Base-by-base conservation (phyloP, 169 alveolate genomes). In the Babesia divergens region DNA sequence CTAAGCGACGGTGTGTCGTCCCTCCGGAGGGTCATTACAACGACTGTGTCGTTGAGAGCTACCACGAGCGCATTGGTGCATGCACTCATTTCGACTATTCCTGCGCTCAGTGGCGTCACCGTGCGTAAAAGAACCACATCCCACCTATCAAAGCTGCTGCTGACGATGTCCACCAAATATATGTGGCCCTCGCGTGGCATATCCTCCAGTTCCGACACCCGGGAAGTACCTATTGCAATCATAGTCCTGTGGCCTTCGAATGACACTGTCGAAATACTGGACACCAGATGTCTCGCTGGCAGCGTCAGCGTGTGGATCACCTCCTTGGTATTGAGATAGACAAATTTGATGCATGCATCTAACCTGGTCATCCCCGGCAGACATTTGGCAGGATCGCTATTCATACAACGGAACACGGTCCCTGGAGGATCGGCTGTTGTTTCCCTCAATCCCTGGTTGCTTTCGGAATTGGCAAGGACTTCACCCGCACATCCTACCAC, bases 151-250 rank as follows among this genome's bases (percentile, higher is more conserved):
- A 14, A 38, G 47, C 60, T 35, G 28, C 50, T 51, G 29, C 40
- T 59, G 26, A 50, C 38, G 18, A 77, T 24, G 35, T 77, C 82
- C 9, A 77, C 67, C 0, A 77, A 38, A 51, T 54, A 77, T 7
- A 77, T 34, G 75, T 47, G 44, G 8, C 86, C 86, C 31, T 77
- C 82, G 6, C 44, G 6, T 9, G 86, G 86, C 46, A 68, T 55
- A 4, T 67, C 80, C 32, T 65, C 65, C 22, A 26, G 20, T 16
- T 65, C 86, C 4, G 66, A 37, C 28, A 67, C 72, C 32, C 22
- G 16, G 18, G 86, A 65, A 11, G 82, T 66, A 4, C 86, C 86
- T 6, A 77, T 16, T n/a, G 66, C 72, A 13, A 77, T 51, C 47
- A 64, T 11, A n/a, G 49, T 72, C 24, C 54, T 55, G 26, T 34